Percentiles rank a stretch among this genome's conserved stretches.
phyloP scores from a whole-genome alignment of 2,329 filamentous ascomycete genomes.

The Teratosphaeria nubilosa region DNA sequence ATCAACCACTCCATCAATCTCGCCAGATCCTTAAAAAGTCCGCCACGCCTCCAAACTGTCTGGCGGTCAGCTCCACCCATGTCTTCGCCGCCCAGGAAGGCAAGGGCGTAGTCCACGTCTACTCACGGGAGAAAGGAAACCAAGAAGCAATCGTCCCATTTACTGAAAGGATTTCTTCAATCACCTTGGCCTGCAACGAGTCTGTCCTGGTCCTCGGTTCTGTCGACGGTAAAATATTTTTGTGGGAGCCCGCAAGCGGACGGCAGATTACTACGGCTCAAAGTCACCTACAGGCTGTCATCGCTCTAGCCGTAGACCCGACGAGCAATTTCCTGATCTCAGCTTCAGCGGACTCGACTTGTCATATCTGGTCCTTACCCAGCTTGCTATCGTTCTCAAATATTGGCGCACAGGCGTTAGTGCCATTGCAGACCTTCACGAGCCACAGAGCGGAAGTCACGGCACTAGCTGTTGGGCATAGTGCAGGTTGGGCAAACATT shows the following conservation, averaged over 20 bases:
- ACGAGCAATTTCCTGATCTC: constrained; percentile 66
- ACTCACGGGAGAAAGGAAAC: constrained; percentile 70
- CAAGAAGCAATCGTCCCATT: constrained; percentile 86
- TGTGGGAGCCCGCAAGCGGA: constrained; percentile 84
- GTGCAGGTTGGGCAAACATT: constrained; percentile 64
- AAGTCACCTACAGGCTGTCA: constrained; percentile 71
- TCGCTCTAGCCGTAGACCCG: constrained; percentile 59
- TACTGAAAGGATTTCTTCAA: constrained; percentile 70
- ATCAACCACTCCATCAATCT: constrained; percentile 67
- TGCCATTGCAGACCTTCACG: constrained; percentile 68
- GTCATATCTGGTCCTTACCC: constrained; percentile 83
- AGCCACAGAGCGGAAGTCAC: constrained; percentile 68
- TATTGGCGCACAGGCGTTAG: constrained; percentile 43
- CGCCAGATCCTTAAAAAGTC: constrained; percentile 84
- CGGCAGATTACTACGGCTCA: constrained; percentile 65
- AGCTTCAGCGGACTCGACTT: constrained; percentile 74
- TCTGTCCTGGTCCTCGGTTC: constrained; percentile 69
- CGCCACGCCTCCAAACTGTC: constrained; percentile 63
- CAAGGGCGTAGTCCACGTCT: constrained; percentile 89
- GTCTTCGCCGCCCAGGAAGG: constrained; percentile 85
- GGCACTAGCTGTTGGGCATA: constrained; percentile 51
- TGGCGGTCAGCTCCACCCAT: constrained; percentile 72
- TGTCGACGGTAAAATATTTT: constrained; percentile 69
- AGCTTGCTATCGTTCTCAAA: constrained; percentile 57
- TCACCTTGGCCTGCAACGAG: constrained; percentile 58